These are phyloP conservation scores for Chloranthus sessilifolius DNA, from an alignment of 164 flowering plant genomes.

Conservation along the genomic window DNA sequence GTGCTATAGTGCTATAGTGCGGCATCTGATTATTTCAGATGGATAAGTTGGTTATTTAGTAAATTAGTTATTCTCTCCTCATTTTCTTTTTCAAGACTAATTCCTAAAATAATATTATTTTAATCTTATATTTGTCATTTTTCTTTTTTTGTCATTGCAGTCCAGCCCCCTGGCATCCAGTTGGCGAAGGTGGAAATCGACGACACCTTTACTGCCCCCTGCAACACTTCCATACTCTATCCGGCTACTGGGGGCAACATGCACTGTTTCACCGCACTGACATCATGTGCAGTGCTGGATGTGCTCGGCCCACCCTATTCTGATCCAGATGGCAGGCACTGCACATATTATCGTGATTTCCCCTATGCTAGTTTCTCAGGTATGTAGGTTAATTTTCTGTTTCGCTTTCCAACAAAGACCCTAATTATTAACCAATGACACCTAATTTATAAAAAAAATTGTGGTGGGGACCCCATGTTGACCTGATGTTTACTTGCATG, in stretches of 20 bases:
- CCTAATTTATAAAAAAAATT: background rate
- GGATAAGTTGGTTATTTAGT: no score
- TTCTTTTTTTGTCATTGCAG: slow-evolving; percentile 12
- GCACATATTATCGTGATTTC: slow-evolving; percentile 52
- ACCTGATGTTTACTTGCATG: slow-evolving; percentile 48
- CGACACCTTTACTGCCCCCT: slow-evolving; percentile 56
- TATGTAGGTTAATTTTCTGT: slow-evolving; percentile 35
- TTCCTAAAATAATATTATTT: no score
- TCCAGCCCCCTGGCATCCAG: slow-evolving; percentile 29
- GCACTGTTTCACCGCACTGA: slow-evolving; percentile 71
- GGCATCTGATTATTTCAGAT: no score
- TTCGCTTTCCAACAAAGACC: no score
- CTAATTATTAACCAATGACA: slow-evolving; percentile 2
- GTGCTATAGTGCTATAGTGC: no score
- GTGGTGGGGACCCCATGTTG: background rate
- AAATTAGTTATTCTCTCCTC: no score
- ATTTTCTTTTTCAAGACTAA: no score
- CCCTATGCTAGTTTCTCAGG: slow-evolving; percentile 38
- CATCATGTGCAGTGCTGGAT: slow-evolving; percentile 82
- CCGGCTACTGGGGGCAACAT: slow-evolving; percentile 89
- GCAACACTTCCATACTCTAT: slow-evolving; percentile 65
- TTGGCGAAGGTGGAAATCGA: slow-evolving; percentile 57
- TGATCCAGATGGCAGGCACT: slow-evolving; percentile 58
- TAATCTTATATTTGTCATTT: background rate
- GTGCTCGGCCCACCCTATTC: slow-evolving; percentile 92